Percentiles rank a stretch among this genome's conserved stretches.
Conservation (phyloP, 371 early-diverging fungal species). For the Apophysomyces variabilis region DNA sequence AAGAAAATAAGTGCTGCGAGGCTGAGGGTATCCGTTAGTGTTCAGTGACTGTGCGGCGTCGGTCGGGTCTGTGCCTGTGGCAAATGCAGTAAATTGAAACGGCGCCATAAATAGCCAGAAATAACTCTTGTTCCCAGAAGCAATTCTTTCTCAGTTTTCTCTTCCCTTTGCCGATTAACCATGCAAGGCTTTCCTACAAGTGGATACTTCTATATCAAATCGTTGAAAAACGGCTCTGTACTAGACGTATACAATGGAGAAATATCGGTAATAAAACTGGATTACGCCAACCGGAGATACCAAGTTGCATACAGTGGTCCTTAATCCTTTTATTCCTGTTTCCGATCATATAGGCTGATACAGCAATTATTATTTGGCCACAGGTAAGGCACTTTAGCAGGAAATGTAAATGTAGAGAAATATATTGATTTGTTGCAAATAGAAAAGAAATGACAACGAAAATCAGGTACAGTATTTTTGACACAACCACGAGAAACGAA, state of each 20-base stretch:
- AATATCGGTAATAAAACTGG: background rate
- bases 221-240: constrained; percentile 19
- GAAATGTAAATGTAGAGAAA: too few species aligned
- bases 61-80: too few species aligned
- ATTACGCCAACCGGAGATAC: too few species aligned
- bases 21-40: too few species aligned
- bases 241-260: constrained; percentile 23
- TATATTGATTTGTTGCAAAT: background rate
- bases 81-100: too few species aligned
- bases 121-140: too few species aligned
- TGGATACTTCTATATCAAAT: constrained; percentile 36
- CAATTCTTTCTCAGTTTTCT: background rate
- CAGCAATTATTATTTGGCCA: constrained; percentile 21
- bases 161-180: background rate
- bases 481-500: too few species aligned
- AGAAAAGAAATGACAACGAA: constrained; percentile 24
- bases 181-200: constrained; percentile 32
- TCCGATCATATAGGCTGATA: constrained; percentile 8
- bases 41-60: too few species aligned
- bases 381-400: constrained; percentile 11
- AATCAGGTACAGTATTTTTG: constrained; percentile 24
- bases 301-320: background rate
- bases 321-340: background rate
- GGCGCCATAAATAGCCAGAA: too few species aligned
- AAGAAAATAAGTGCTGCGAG: too few species aligned